Base-by-base conservation (phyloP, 371 early-diverging fungal species). In the Coemansia sp. region DNA sequence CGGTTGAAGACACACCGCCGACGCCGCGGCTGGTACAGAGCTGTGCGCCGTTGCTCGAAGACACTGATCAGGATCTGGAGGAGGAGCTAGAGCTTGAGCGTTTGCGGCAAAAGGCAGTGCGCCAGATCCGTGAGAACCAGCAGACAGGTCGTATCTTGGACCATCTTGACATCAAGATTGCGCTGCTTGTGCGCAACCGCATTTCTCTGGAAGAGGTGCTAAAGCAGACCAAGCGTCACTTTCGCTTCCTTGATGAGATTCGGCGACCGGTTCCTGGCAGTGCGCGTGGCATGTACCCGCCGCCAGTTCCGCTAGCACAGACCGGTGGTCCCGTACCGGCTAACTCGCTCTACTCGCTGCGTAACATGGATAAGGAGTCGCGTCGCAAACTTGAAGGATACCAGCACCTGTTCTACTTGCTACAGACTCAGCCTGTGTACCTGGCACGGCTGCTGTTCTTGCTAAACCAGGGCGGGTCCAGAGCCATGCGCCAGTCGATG, bases 341-440 rank as follows among this genome's bases (percentile, higher is more conserved):
- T 1, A 48, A 54, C 40, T 69, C 81, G 44, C 73, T 81, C 28
- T 72, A 78, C 48, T 81, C 81, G 65, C 68, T 82, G 60, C 70
- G 69, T 52, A 82, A 75, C 55, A 83, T 93, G 62, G 98, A 99
- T 77, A 92, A 94, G 69, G 93, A 93, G 66, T 89, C 90, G 20
- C 83, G 92, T 21, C 80, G 82, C 47, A 85, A 89, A 21, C 79
- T 94, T 14, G 91, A 90, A 59, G 79, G 89, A 5, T 99, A 95
- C 79, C 95, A 95, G 81, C 87, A 94, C 54, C 79, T 99, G 33
- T 92, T 99, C 58, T 97, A 99, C 71, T 64, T 94, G 33, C 84
- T 99, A 28, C 99, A 99, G 80, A 98, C 97, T 2, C 92, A 99
- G 71, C 99, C 99, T 5, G 74, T 82, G 28, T 95, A 99, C 69